These are phyloP conservation scores for Glycine soja DNA, from an alignment of 306 rosid genomes.

Conservation along the genomic window DNA sequence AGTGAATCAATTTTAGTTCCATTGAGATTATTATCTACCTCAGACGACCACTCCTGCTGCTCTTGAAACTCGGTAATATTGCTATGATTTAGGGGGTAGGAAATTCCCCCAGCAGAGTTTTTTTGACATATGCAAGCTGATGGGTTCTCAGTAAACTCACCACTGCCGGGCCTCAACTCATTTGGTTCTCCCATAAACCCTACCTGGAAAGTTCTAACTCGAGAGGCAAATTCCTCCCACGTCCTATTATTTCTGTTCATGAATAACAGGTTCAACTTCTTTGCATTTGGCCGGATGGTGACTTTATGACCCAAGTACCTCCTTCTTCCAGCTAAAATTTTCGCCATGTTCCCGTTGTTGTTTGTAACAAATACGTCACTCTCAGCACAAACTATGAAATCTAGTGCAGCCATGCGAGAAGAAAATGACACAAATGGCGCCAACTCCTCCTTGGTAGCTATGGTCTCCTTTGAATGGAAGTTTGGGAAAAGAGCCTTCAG, in stretches of 20 bases:
- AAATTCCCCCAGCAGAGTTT: slow-evolving; percentile 32
- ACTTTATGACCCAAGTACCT: slow-evolving; percentile 88
- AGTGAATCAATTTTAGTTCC: slow-evolving; percentile 44
- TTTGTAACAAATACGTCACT: slow-evolving; percentile 88
- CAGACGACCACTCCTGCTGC: slow-evolving; percentile 55
- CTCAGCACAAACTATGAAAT: slow-evolving; percentile 76
- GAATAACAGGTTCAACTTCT: slow-evolving; percentile 67
- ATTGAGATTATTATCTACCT: slow-evolving; percentile 6
- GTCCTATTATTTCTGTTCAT: slow-evolving; percentile 59
- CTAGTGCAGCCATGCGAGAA: slow-evolving; percentile 97
- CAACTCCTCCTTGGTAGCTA: slow-evolving; percentile 75
- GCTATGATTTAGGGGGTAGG: slow-evolving; percentile 33
- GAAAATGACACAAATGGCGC: slow-evolving; percentile 76
- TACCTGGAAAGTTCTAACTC: slow-evolving; percentile 67
- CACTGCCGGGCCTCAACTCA: slow-evolving; percentile 72
- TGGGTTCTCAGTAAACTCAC: slow-evolving; percentile 91
- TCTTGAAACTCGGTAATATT: slow-evolving; percentile 53
- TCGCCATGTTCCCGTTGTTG: slow-evolving; percentile 99
- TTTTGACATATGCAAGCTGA: slow-evolving; percentile 81
- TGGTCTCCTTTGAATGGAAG: slow-evolving; percentile 78
- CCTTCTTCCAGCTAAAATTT: slow-evolving; percentile 85
- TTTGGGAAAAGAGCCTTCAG: slow-evolving; percentile 82
- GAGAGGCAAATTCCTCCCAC: slow-evolving; percentile 81
- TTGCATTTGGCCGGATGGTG: slow-evolving; percentile 87
- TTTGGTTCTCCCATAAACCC: slow-evolving; percentile 95